Evolutionary conservation across 176 grass and related monocot genomes (phyloP), one percentile per base, ranked within the genome.

Genomic region (Olyra latifolia): DNA sequence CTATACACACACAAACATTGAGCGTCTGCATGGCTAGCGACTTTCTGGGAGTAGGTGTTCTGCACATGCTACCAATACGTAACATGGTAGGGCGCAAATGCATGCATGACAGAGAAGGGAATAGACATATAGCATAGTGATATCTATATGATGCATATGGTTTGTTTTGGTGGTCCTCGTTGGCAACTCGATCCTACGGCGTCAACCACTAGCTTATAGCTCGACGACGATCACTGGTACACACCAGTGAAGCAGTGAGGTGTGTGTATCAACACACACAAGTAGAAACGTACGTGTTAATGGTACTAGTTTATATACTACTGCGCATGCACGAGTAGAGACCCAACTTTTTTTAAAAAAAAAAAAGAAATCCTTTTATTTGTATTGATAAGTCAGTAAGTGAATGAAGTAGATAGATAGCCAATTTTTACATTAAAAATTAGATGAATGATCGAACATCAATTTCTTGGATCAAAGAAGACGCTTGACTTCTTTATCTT

Each of bases 121-220:
- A 35, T 55, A 83, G 80, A 66, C 35, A 83, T 65, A 75, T 20
- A 56, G 48, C 48, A 75, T 71, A 75, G 81, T 30, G 46, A 32
- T 10, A 35, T 35, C 32, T 35, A 35, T 35, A 25, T 5, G 55
- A 58, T 58, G 10, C 10, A 27, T 27, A 44, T 44, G 9, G 12
- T 54, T 55, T 32, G 58, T 64, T 55, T 28, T 30, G 60, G 71
- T 75, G 61, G 81, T 45, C 79, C 55, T 23, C 20, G 15, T 35
- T 6, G 27, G 27, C 44, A 24, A 0, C 12, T 41, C 25, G 17
- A 81, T 62, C 45, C 66, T 17, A 24, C 55, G 10, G 45, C 16
- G 23, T 30, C 41, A 13, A 54, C 61, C 3, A 50, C 14, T 64
- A 14, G n/a, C n/a, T n/a, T n/a, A n/a, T n/a, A n/a, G 30, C 32